phyloP scores from a whole-genome alignment of 495 filamentous ascomycete genomes.

The Aspergillus avenaceus region DNA sequence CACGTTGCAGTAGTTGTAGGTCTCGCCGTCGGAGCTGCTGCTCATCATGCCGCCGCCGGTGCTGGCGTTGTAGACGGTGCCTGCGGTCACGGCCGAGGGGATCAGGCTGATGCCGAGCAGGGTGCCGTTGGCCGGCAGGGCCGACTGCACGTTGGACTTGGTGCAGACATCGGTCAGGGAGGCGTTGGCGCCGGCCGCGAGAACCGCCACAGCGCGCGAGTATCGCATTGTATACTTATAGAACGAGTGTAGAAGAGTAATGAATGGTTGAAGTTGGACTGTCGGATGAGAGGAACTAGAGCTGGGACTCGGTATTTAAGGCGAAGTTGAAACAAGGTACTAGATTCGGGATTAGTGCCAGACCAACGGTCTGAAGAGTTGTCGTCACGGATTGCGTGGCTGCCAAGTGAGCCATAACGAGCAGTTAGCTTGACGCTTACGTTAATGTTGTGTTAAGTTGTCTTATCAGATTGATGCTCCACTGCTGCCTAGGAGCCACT shows the following conservation, averaged over 20 bases:
- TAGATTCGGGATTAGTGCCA: too few relatives aligned
- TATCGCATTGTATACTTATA: constrained; percentile 18
- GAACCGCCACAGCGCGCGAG: constrained; percentile 18
- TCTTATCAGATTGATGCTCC: too few relatives aligned
- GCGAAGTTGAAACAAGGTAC: too few relatives aligned
- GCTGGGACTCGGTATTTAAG: too few relatives aligned
- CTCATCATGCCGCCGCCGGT: constrained; percentile 14
- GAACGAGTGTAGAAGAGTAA: constrained; percentile 5
- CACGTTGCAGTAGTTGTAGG: constrained; percentile 35
- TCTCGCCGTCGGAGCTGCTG: too few relatives aligned
- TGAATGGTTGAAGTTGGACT: not conserved
- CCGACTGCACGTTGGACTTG: constrained; percentile 25
- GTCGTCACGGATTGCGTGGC: too few relatives aligned
- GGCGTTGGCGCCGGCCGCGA: constrained; percentile 24
- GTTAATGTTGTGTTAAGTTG: too few relatives aligned
- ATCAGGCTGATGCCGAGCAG: constrained; percentile 27
- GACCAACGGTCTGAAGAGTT: too few relatives aligned
- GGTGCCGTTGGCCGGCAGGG: constrained; percentile 31
- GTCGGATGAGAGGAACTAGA: too few relatives aligned
- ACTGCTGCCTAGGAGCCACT: too few relatives aligned
- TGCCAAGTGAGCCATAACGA: too few relatives aligned
- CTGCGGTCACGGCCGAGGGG: constrained; percentile 26
- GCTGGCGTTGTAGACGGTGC: constrained; percentile 24
- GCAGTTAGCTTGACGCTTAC: too few relatives aligned
- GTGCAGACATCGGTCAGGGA: constrained; percentile 32